A percentile compares a stretch with the other conserved stretches of the same genome.
phyloP scores from a whole-genome alignment of 495 filamentous ascomycete genomes.

The Terfezia claveryi region DNA sequence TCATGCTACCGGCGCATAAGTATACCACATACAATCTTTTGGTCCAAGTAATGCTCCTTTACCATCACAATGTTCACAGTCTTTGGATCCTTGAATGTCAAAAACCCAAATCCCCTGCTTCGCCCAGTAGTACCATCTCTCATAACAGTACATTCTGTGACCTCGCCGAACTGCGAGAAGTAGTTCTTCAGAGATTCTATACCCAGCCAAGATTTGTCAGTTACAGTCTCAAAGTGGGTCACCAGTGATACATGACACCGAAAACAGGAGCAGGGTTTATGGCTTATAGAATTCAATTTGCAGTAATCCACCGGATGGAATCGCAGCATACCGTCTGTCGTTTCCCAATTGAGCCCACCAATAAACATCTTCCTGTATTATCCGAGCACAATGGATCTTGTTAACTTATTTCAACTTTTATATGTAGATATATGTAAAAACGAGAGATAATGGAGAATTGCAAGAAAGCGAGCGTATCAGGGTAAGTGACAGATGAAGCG shows the following conservation, averaged over 20 bases:
- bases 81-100: conserved; percentile 92
- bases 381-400: background rate
- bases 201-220: too few species aligned
- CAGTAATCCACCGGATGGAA: background rate
- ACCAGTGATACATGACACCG: background rate
- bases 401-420: too few species aligned
- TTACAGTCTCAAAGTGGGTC: conserved; percentile 1
- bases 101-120: conserved; percentile 87
- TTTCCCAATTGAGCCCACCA: conserved; percentile 97
- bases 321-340: conserved; percentile 67
- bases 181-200: conserved; percentile 94
- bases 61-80: conserved; percentile 99
- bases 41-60: conserved; percentile 93
- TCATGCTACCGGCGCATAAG: background rate
- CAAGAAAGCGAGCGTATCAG: too few species aligned
- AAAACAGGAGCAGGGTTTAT: too few species aligned
- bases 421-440: too few species aligned
- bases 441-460: too few species aligned
- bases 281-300: background rate
- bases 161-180: conserved; percentile 94
- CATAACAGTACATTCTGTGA: conserved; percentile 96
- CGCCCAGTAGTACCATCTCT: conserved; percentile 81
- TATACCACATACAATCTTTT: conserved; percentile 65
- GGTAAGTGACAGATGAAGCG: too few species aligned
- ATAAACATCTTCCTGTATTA: conserved; percentile 90